Evolutionary conservation across 176 grass and related monocot genomes (phyloP), one percentile per base, ranked within the genome.

Genomic region (Oryza meridionalis): DNA sequence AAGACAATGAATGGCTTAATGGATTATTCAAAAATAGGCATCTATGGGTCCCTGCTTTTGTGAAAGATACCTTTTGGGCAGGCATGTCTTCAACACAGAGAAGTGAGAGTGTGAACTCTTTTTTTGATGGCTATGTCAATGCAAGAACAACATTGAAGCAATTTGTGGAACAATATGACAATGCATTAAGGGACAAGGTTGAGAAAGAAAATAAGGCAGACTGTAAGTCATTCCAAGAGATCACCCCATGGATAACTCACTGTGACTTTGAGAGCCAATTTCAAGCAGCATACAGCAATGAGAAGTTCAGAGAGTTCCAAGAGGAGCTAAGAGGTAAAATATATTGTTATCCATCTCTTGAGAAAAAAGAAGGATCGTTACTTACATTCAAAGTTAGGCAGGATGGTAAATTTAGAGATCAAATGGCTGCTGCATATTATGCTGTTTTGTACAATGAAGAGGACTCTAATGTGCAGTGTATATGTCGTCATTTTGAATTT

Each of bases 141-240:
- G 10, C 64, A 7, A 66, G 4, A 32, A 31, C 12, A 31, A 66
- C 64, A 15, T 13, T 66, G 9, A 66, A 66, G 12, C 64, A 66
- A 15, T 66, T 66, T 66, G 10, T 65, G 62, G 24, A 65, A 1
- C 62, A 65, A 13, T 27, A 26, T 27, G n/a, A 10, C 2, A 25
- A 58, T 40, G 33, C 33, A 70, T 42, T 40, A 70, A 40, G 67
- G 35, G 67, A 70, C 9, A 42, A 70, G 35, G 67, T 70, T 9
- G 67, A 40, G 67, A 70, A 70, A 70, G 67, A 70, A 70, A 70
- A 42, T 14, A n/a, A 70, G 35, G 15, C 35, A 21, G 67, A 70
- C 21, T 70, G 16, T n/a, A 70, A 70, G 17, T 70, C 35, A 9
- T 42, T 70, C 67, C 67, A 70, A 42, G 67, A 70, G 67, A 32